phyloP scores from a whole-genome alignment of 208 protist genomes.

The Wallacemonas collosoma region DNA sequence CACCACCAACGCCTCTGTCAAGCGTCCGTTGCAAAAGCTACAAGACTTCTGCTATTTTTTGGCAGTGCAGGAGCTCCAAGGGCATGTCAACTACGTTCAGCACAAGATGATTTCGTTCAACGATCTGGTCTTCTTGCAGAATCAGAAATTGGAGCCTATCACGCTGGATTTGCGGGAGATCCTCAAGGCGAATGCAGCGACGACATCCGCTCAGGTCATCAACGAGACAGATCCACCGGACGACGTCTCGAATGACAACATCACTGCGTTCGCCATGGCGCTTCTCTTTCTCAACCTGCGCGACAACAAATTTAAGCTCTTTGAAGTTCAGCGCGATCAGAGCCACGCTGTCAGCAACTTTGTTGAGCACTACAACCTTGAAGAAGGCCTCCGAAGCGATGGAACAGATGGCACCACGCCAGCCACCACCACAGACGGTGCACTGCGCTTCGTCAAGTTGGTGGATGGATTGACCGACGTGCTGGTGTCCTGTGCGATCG shows the following conservation, averaged over 20 bases:
- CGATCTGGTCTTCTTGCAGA: slow-evolving; percentile 86
- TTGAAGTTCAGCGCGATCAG: slow-evolving; percentile 59
- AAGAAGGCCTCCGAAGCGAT: slow-evolving; percentile 33
- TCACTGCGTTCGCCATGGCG: slow-evolving; percentile 41
- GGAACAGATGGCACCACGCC: slow-evolving; percentile 14
- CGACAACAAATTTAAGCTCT: slow-evolving; percentile 87
- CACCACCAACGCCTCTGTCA: slow-evolving; percentile 52
- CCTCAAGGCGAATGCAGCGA: background rate
- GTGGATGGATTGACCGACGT: slow-evolving; percentile 83
- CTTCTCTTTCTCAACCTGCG: slow-evolving; percentile 73
- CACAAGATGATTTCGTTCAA: slow-evolving; percentile 82
- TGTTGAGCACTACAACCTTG: slow-evolving; percentile 83
- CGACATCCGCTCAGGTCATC: background rate
- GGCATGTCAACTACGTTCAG: slow-evolving; percentile 87
- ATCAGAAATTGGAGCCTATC: slow-evolving; percentile 57
- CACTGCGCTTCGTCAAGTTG: slow-evolving; percentile 81
- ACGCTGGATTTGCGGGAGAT: slow-evolving; percentile 33
- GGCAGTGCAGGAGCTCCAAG: slow-evolving; percentile 86
- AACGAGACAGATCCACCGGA: background rate
- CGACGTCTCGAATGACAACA: slow-evolving; percentile 13
- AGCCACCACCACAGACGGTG: background rate
- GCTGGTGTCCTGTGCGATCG: slow-evolving; percentile 80
- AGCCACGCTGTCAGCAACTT: slow-evolving; percentile 74
- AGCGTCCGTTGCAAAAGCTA: slow-evolving; percentile 74
- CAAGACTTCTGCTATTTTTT: slow-evolving; percentile 87